Percentiles rank a stretch among this genome's conserved stretches.
These are phyloP conservation scores for Pseudonitzschia pungens DNA, from an alignment of 108 stramenopile species.

Conservation along the genomic window DNA sequence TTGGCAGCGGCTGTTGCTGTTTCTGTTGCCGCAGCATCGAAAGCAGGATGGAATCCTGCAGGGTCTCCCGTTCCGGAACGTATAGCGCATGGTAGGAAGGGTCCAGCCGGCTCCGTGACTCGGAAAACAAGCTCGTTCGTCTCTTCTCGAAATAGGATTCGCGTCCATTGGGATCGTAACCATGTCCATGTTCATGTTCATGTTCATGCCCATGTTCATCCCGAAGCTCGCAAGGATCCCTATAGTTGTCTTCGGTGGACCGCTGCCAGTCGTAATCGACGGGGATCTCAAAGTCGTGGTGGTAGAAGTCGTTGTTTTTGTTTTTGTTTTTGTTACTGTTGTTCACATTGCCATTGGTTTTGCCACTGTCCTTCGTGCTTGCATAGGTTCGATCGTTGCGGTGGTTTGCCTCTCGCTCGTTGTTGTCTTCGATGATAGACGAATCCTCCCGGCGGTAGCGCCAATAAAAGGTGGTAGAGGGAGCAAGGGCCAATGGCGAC, in stretches of 20 bases:
- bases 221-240: too few relatives aligned
- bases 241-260: slow-evolving; percentile 38
- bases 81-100: slow-evolving; percentile 52
- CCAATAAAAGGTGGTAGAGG: too few relatives aligned
- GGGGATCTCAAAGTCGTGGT: not conserved
- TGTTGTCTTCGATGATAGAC: too few relatives aligned
- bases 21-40: slow-evolving; percentile 13
- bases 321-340: not conserved
- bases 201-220: not conserved
- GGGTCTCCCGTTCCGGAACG: slow-evolving; percentile 26
- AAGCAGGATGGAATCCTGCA: slow-evolving; percentile 53
- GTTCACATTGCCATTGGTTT: too few relatives aligned
- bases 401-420: too few relatives aligned
- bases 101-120: slow-evolving; percentile 39
- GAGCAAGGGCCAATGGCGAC: too few relatives aligned
- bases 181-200: not conserved
- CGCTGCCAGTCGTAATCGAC: slow-evolving; percentile 22
- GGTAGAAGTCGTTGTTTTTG: not conserved
- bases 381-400: too few relatives aligned
- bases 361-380: too few relatives aligned
- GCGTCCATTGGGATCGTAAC: not conserved
- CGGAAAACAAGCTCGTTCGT: slow-evolving; percentile 28
- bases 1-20: not conserved
- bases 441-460: too few relatives aligned
- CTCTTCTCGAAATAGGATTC: too few relatives aligned